Evolutionary conservation across 176 grass and related monocot species (phyloP), one percentile per base, ranked within the genome.

Genomic region (Oryza brachyantha): DNA sequence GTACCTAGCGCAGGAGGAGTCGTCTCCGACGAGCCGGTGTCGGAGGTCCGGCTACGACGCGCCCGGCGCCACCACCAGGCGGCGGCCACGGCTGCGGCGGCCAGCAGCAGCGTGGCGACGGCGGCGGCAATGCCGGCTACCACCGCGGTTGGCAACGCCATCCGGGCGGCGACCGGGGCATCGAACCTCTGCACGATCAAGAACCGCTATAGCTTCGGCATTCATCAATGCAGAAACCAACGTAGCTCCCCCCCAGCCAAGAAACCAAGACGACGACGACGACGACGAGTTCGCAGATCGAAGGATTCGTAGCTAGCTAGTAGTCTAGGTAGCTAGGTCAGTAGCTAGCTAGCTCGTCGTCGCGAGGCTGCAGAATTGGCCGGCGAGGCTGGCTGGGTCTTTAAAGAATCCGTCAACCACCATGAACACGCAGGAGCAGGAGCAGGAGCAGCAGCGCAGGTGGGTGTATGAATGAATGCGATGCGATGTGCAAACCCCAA

Each of bases 1-100:
- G 10, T 93, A 97, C 94, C 91, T 58, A 84, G 80, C 55, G 80
- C 94, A 40, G 94, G 87, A 67, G 91, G 79, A 17, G 78, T 76
- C 11, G 78, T 76, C 11, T 97, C 94, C 6, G 92, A 94, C 26
- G 91, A 97, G 24, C 87, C 94, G 61, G 91, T 92, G 54, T 94
- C 91, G 22, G 94, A 97, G 80, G 75, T 92, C 39, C 85, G 76
- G 80, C 86, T 88, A 66, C 85, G 81, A 5, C 71, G 85, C 50
- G 31, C 59, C 26, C 55, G 74, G 64, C 19, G 52, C 22, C 82
- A 39, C 68, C 78, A 74, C 36, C 82, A 97, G 19, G 75, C 61
- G 13, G 64, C 75, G 72, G 78, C 25, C 42, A 84, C 70, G 48
- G 78, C 45, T 34, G 70, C 29, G 80, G 38, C 58, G 16, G 32